These are phyloP conservation scores for Tuctoria greenei DNA, from an alignment of 176 grass and related monocot species.

Conservation along the genomic window DNA sequence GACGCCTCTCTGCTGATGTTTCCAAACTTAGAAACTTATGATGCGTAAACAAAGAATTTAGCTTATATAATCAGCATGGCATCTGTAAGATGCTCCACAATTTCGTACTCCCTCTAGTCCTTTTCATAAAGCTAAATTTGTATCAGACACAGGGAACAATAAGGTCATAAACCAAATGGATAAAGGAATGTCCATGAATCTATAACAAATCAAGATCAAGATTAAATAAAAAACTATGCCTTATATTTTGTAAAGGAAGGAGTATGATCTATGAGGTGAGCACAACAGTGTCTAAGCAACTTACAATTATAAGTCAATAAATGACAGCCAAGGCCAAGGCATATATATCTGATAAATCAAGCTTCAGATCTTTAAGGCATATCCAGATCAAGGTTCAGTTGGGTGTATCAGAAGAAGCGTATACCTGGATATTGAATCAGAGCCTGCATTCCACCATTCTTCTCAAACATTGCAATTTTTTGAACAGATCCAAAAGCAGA, in stretches of 20 bases:
- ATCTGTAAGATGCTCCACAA: constrained; percentile 16
- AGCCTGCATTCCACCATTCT: constrained; percentile 91
- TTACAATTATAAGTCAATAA: background rate
- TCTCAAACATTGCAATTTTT: constrained; percentile 99
- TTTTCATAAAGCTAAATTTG: background rate
- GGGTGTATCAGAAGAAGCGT: constrained; percentile 5
- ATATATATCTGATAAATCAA: constrained; percentile 4
- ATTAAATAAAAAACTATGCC: background rate
- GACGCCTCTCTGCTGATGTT: constrained; percentile 53
- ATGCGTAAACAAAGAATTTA: constrained; percentile 31
- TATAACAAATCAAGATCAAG: background rate
- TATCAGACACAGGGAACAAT: background rate
- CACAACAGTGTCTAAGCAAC: constrained; percentile 13
- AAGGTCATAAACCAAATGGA: background rate
- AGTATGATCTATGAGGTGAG: background rate
- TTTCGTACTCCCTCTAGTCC: background rate
- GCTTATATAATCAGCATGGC: constrained; percentile 32
- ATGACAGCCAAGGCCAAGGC: constrained; percentile 9
- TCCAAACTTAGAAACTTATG: constrained; percentile 50
- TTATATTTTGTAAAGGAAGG: background rate
- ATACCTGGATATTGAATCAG: constrained; percentile 93
- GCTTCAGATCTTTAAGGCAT: constrained; percentile 6
- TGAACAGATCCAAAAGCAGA: constrained; percentile 90
- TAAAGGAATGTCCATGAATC: background rate
- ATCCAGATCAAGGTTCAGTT: constrained; percentile 1